Percentiles rank a stretch among this genome's conserved stretches.
Conservation (phyloP, 345 rosid genomes). For the Lepidium aucheri region DNA sequence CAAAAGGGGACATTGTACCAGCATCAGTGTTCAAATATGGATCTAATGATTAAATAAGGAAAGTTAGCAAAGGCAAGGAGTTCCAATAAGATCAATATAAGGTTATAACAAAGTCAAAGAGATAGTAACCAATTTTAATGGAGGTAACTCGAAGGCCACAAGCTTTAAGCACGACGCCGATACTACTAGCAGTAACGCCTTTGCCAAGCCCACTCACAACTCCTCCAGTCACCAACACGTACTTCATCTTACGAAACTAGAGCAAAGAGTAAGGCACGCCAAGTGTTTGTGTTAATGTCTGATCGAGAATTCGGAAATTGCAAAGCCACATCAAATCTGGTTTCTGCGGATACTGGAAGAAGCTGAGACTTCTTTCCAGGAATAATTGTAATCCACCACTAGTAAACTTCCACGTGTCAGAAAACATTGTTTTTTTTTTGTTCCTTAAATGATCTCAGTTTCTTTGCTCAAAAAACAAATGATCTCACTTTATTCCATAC, state of each 20-base stretch:
- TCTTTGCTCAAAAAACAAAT: too few species aligned
- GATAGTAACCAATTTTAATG: constrained; percentile 73
- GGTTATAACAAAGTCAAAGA: background rate
- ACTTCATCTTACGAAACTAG: constrained; percentile 51
- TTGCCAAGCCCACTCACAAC: constrained; percentile 98
- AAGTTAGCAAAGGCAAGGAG: background rate
- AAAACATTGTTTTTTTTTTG: background rate
- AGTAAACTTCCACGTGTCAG: background rate
- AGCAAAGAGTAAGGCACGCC: constrained; percentile 15
- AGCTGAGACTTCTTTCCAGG: background rate
- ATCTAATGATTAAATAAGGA: constrained; percentile 34
- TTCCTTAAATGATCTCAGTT: background rate
- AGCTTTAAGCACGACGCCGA: constrained; percentile 93
- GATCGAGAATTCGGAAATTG: constrained; percentile 22
- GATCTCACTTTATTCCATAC: too few species aligned
- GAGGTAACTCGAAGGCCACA: constrained; percentile 97
- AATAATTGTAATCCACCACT: background rate
- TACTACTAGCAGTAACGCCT: constrained; percentile 95
- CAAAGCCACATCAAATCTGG: background rate
- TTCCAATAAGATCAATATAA: background rate
- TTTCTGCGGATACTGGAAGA: background rate
- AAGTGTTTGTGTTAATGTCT: constrained; percentile 39
- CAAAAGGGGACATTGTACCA: constrained; percentile 98
- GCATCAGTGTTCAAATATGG: constrained; percentile 94
- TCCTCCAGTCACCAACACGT: constrained; percentile 90